Base-by-base conservation (phyloP, 2,329 filamentous ascomycete species). In the Harringtonia aguacate region DNA sequence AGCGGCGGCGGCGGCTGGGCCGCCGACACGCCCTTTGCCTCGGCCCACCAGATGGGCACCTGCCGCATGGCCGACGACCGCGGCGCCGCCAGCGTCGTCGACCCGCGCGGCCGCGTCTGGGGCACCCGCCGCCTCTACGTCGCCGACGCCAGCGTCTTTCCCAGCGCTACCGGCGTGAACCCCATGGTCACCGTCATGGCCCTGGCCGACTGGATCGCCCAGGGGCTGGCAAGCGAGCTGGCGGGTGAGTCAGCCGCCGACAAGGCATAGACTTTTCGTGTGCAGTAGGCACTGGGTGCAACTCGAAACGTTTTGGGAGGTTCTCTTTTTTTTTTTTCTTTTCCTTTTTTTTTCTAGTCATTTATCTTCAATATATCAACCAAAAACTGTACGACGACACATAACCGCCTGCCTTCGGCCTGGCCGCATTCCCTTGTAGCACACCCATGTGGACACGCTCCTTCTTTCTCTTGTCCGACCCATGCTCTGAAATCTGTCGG, bases 1-100 rank as follows among this genome's bases (percentile, higher is more conserved):
- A 56, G 56, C 33, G 72, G 71, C 39, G 31, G 18, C 33, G 72
- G 71, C 39, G 39, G 27, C 42, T 65, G 62, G 46, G 66, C 69
- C 17, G 73, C 75, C 0, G 64, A 69, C 27, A 66, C 69, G 20
- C 58, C 65, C n/a, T 85, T 77, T 54, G 63, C 69, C 27, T 83
- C 78, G n/a, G 85, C 84, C 17, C 85, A 90, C 61, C 85, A 89
- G 65, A 89, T 89, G 84, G 81, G 84, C 20, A 77, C 77, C 10
- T 86, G 81, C 55, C 69, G 82, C 3, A 90, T 89, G 85, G 77
- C 77, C 47, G 66, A 67, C 36, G 61, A 60, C 49, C 59, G 61
- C 44, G 59, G 62, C 27, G 63, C 63, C 33, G 27, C 44, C 44
- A 77, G 77, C 24, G 78, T 80, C 13, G 79, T 82, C 3, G 74